Evolutionary conservation across 2,329 filamentous ascomycete species (phyloP), one percentile per base, ranked within the genome.

Genomic region (Nothophoma quercina): DNA sequence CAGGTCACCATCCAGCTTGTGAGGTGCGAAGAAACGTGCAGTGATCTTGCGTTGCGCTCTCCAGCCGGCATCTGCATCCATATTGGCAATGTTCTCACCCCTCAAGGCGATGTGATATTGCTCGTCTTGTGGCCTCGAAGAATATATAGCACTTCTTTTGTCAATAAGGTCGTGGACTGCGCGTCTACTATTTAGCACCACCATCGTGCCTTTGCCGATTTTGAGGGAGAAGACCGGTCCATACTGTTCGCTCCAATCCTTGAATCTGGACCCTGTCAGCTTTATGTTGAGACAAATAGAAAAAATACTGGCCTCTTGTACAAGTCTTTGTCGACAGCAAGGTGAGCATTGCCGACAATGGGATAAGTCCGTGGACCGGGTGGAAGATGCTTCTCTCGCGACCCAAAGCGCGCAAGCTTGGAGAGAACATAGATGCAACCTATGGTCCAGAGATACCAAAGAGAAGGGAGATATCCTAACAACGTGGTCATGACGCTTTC

Each of bases 321-420:
- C 10, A 63, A 55, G 32, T 58, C 30, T 38, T 57, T 58, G 28
- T 58, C 60, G 13, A 59, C 51, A 18, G 36, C 44, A 32, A 62
- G 59, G 29, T 69, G 64, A 1, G 62, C 60, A 54, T 69, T 69
- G 23, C 66, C 66, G 10, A 69, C 7, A 23, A 69, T 65, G 1
- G 66, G 63, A 34, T 51, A 51, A 2, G 64, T 69, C 15, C 62
- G 63, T n/a, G 66, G 66, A 23, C 66, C 66, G 1, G 63, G 64
- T 26, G 66, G 66, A 4, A 69, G 58, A 50, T 63, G 43, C 42
- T 63, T 64, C 29, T 67, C 66, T 8, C 66, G 62, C 7, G 23
- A 33, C 1, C 63, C 64, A 48, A 67, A 64, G 40, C 58, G 62
- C 12, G 48, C 13, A 19, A 68, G 48, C 49, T 56, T 64, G 48